phyloP scores from a whole-genome alignment of 306 rosid species.

The Quillaja saponaria region DNA sequence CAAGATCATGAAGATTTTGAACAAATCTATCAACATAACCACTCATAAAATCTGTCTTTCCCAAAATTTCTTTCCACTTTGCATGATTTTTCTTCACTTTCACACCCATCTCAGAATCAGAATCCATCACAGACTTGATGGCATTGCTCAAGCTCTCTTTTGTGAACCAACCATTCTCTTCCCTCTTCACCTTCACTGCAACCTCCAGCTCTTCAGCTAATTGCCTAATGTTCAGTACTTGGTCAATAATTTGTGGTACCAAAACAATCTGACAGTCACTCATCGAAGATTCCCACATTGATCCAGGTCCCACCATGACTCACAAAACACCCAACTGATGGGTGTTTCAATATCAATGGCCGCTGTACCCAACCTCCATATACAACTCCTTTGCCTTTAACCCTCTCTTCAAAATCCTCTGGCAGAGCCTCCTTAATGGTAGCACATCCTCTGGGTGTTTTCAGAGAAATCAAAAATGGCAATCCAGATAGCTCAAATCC shows the following conservation, averaged over 20 bases:
- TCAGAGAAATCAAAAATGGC: slow-evolving; percentile 54
- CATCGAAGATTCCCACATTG: slow-evolving; percentile 71
- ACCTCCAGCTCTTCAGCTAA: slow-evolving; percentile 51
- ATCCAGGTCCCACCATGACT: slow-evolving; percentile 72
- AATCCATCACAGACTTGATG: slow-evolving; percentile 47
- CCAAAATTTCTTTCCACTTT: slow-evolving; percentile 35
- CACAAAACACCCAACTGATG: slow-evolving; percentile 63
- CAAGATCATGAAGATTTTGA: slow-evolving; percentile 20
- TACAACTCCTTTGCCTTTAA: slow-evolving; percentile 45
- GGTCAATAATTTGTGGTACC: slow-evolving; percentile 57
- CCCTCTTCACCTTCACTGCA: slow-evolving; percentile 51
- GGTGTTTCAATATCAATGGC: slow-evolving; percentile 46
- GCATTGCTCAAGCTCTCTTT: slow-evolving; percentile 52
- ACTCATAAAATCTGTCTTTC: slow-evolving; percentile 29
- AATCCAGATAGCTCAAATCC: slow-evolving; percentile 52
- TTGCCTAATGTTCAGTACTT: slow-evolving; percentile 51
- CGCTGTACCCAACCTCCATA: slow-evolving; percentile 66
- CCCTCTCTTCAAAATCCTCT: slow-evolving; percentile 57
- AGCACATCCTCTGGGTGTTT: slow-evolving; percentile 42
- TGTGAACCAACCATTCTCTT: slow-evolving; percentile 42
- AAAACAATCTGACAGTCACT: slow-evolving; percentile 53
- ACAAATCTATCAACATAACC: slow-evolving; percentile 47
- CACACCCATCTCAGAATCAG: slow-evolving; percentile 38
- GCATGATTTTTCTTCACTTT: slow-evolving; percentile 46
- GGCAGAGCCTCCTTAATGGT: slow-evolving; percentile 53